These are phyloP conservation scores for Paramyrothecium sp. DNA, from an alignment of 2,329 filamentous ascomycete genomes.

Conservation along the genomic window DNA sequence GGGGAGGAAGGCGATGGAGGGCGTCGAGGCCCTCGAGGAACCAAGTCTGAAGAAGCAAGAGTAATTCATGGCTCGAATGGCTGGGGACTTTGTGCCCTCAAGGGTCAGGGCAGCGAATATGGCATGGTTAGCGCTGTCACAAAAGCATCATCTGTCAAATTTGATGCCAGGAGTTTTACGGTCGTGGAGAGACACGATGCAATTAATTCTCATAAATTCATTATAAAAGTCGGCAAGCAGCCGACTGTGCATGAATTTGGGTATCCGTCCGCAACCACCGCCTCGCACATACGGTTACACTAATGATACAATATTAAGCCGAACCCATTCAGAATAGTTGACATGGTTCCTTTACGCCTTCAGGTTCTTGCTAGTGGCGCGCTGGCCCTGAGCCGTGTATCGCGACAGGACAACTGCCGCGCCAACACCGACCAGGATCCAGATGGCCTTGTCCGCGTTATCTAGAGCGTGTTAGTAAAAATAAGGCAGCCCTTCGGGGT, in stretches of 20 bases:
- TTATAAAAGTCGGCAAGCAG: neutral
- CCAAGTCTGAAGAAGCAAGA: neutral
- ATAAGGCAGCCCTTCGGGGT: no score
- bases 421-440: conserved; percentile 28
- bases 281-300: neutral
- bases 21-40: neutral
- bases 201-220: neutral
- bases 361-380: neutral
- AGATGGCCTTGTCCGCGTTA: conserved; percentile 35
- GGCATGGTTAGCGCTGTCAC: neutral
- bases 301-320: neutral
- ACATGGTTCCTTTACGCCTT: conserved; percentile 9
- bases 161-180: no score
- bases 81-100: neutral
- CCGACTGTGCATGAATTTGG: neutral
- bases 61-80: neutral
- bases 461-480: conserved; percentile 18
- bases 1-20: neutral
- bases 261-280: neutral
- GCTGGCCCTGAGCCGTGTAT: conserved; percentile 27
- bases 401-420: conserved; percentile 31
- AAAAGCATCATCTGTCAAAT: no score
- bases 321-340: neutral
- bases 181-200: neutral
- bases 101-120: neutral